Evolutionary conservation across 805 yeast species (phyloP).

Genomic region (Pichia phayaonensis): DNA sequence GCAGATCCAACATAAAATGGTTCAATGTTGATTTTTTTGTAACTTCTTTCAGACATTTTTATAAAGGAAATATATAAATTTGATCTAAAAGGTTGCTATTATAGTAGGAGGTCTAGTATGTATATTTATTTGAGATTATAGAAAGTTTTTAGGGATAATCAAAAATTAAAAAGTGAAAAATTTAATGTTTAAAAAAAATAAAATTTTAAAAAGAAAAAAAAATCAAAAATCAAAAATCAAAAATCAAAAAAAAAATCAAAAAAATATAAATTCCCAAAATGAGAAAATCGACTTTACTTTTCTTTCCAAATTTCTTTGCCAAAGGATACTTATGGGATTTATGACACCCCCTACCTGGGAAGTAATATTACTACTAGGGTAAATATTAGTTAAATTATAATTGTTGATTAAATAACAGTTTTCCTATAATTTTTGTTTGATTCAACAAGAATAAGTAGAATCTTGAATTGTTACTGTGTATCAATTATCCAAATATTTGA

Average conservation of each 20-base stretch:
- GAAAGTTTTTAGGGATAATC: not conserved
- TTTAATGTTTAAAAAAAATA: not conserved
- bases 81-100: not conserved
- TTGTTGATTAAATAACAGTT: too few relatives aligned
- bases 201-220: not conserved
- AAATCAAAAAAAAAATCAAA: not conserved
- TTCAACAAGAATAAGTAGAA: too few relatives aligned
- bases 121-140: not conserved
- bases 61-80: not conserved
- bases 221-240: not conserved
- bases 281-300: not conserved
- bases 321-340: constrained; percentile 24
- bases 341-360: too few relatives aligned
- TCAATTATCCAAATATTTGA: too few relatives aligned
- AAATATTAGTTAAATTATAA: too few relatives aligned
- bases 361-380: too few relatives aligned
- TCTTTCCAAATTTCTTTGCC: not conserved
- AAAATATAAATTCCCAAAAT: not conserved
- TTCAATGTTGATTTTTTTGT: constrained; percentile 42
- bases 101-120: not conserved
- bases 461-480: too few relatives aligned
- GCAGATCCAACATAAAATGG: constrained; percentile 89
- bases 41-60: constrained; percentile 23
- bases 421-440: too few relatives aligned
- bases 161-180: not conserved